phyloP scores from a whole-genome alignment of 352 stramenopile genomes.

The Pythium biforme region DNA sequence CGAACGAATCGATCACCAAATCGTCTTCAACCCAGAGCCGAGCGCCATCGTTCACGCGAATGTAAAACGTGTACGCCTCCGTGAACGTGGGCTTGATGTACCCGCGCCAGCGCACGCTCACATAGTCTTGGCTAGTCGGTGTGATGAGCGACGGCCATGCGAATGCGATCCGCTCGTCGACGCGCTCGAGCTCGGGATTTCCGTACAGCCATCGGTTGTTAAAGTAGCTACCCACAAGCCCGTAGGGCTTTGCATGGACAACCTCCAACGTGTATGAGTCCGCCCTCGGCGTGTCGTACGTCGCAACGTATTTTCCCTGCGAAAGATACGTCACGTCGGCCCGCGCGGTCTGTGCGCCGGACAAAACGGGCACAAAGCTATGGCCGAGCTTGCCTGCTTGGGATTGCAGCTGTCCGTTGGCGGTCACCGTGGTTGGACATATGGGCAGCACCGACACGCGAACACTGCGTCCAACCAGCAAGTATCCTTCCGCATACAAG shows the following conservation, averaged over 20 bases:
- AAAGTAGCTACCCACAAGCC: conserved; percentile 92
- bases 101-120: conserved; percentile 91
- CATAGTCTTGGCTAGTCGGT: conserved; percentile 90
- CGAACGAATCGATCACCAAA: conserved; percentile 86
- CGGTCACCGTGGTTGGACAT: conserved; percentile 48
- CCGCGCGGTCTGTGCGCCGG: conserved; percentile 48
- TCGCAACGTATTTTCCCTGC: conserved; percentile 82
- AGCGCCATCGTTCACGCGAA: conserved; percentile 81
- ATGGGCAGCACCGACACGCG: conserved; percentile 38
- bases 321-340: conserved; percentile 60
- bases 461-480: conserved; percentile 49
- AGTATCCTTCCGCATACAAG: conserved; percentile 83
- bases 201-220: conserved; percentile 96
- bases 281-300: conserved; percentile 86
- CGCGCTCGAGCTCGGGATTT: conserved; percentile 69
- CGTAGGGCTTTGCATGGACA: conserved; percentile 62
- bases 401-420: conserved; percentile 22
- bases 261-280: conserved; percentile 88
- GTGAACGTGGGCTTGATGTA: conserved; percentile 85
- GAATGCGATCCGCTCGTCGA: conserved; percentile 92
- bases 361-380: conserved; percentile 64
- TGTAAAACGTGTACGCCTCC: conserved; percentile 81
- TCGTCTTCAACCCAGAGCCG: conserved; percentile 80
- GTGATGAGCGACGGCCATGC: conserved; percentile 90
- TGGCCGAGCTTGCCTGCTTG: conserved; percentile 45